These are phyloP conservation scores for Tinospora cordifolia DNA, from an alignment of 164 flowering plant genomes.

Conservation along the genomic window DNA sequence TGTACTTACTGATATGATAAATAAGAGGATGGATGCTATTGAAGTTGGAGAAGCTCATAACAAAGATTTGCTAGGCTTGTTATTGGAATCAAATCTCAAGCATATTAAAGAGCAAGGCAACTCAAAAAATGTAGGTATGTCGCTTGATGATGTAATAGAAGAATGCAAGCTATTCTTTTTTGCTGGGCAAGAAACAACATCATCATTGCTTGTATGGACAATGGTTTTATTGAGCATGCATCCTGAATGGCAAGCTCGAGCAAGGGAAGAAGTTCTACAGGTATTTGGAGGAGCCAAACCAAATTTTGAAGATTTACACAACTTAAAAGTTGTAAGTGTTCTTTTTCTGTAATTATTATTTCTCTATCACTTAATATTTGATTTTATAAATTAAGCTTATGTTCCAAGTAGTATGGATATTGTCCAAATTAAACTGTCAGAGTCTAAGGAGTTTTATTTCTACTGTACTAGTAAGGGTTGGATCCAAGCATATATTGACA, in stretches of 20 bases:
- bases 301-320: slow-evolving; percentile 14
- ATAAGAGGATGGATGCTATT: slow-evolving; percentile 13
- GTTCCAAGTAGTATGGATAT: too few relatives aligned
- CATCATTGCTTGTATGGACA: too few relatives aligned
- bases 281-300: slow-evolving; percentile 13
- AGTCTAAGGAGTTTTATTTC: too few relatives aligned
- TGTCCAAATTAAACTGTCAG: too few relatives aligned
- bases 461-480: too few relatives aligned
- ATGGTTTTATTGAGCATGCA: too few relatives aligned
- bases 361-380: neutral
- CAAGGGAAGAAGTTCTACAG: slow-evolving; percentile 17
- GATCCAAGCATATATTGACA: too few relatives aligned
- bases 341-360: neutral
- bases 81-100: slow-evolving; percentile 14
- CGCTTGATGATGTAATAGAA: slow-evolving; percentile 14
- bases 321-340: slow-evolving; percentile 19
- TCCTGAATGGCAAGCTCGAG: slow-evolving; percentile 11
- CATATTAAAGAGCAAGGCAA: slow-evolving; percentile 5
- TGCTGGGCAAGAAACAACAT: too few relatives aligned
- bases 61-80: slow-evolving; percentile 16
- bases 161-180: too few relatives aligned
- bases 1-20: slow-evolving; percentile 9
- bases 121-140: slow-evolving; percentile 5
- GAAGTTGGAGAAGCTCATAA: slow-evolving; percentile 17
- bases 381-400: neutral